Percentiles rank a stretch among this genome's conserved stretches.
phyloP scores from a whole-genome alignment of 148 eudicot species.

The Salicornia ramosissima region DNA sequence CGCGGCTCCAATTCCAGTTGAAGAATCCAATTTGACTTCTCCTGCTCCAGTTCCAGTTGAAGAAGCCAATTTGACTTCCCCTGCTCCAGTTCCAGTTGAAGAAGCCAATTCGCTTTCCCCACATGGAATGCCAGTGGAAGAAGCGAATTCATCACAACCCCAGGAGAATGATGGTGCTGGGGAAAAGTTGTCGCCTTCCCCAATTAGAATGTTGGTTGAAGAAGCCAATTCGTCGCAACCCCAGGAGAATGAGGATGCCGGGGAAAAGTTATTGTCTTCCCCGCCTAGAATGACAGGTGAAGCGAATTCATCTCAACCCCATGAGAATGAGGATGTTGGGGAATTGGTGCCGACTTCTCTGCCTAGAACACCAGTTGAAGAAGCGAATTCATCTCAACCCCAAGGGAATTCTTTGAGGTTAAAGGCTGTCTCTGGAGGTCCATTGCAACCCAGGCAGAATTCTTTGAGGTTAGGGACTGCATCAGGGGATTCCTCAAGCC shows the following conservation, averaged over 20 bases:
- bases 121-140: too few relatives aligned
- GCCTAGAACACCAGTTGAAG: slow-evolving; percentile 6
- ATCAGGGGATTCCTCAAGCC: slow-evolving; percentile 32
- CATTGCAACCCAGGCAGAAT: slow-evolving; percentile 25
- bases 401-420: slow-evolving; percentile 13
- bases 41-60: too few relatives aligned
- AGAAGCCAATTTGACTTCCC: too few relatives aligned
- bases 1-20: too few relatives aligned
- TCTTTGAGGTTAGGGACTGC: slow-evolving; percentile 19
- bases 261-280: too few relatives aligned
- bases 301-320: background rate
- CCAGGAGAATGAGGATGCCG: slow-evolving; percentile 8
- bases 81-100: too few relatives aligned
- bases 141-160: too few relatives aligned
- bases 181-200: too few relatives aligned
- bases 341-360: slow-evolving; percentile 2
- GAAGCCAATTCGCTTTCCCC: too few relatives aligned
- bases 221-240: slow-evolving; percentile 25
- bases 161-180: slow-evolving; percentile 4
- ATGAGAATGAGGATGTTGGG: background rate
- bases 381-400: slow-evolving; percentile 23
- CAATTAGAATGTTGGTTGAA: slow-evolving; percentile 5
- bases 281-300: background rate
- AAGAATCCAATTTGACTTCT: too few relatives aligned
- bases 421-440: slow-evolving; percentile 31